phyloP scores from a whole-genome alignment of 2,329 filamentous ascomycete species.

The Monilinia aucupariae region DNA sequence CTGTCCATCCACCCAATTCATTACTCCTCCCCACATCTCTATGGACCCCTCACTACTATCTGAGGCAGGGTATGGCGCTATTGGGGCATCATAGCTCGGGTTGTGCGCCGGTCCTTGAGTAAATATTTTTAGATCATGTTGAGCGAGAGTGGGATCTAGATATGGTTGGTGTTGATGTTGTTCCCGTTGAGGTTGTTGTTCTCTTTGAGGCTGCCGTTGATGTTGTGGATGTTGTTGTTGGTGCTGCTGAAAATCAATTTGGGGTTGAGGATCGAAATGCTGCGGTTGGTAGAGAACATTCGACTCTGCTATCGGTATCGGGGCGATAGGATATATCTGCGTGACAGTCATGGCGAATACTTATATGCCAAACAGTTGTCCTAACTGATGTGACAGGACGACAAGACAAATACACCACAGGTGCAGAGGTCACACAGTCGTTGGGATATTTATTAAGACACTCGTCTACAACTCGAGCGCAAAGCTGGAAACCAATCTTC shows the following conservation, averaged over 20 bases:
- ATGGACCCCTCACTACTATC: slow-evolving; percentile 12
- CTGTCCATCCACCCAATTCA: slow-evolving; percentile 12
- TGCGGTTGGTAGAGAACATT: slow-evolving; percentile 6
- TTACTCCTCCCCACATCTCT: slow-evolving; percentile 10
- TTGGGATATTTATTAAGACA: not conserved
- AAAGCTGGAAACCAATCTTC: not conserved
- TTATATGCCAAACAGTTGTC: not conserved
- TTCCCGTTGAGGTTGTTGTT: not conserved
- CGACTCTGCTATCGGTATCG: slow-evolving; percentile 3
- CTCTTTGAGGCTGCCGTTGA: not conserved
- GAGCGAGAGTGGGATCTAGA: slow-evolving; percentile 9
- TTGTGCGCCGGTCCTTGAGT: not conserved
- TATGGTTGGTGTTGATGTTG: not conserved
- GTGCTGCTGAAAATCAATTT: not conserved
- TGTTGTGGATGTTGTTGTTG: not conserved
- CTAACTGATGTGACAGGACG: not conserved
- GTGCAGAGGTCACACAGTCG: slow-evolving; percentile 8
- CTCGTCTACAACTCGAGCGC: not conserved
- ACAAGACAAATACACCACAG: not conserved
- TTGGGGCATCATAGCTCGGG: not conserved
- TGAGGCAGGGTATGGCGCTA: slow-evolving; percentile 14
- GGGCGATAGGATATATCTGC: slow-evolving; percentile 13
- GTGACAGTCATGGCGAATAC: slow-evolving; percentile 2
- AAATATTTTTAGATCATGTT: slow-evolving; percentile 4
- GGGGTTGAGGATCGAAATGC: slow-evolving; percentile 5